Evolutionary conservation across 2,329 filamentous ascomycete species (phyloP).

Genomic region (Alternaria burnsii): DNA sequence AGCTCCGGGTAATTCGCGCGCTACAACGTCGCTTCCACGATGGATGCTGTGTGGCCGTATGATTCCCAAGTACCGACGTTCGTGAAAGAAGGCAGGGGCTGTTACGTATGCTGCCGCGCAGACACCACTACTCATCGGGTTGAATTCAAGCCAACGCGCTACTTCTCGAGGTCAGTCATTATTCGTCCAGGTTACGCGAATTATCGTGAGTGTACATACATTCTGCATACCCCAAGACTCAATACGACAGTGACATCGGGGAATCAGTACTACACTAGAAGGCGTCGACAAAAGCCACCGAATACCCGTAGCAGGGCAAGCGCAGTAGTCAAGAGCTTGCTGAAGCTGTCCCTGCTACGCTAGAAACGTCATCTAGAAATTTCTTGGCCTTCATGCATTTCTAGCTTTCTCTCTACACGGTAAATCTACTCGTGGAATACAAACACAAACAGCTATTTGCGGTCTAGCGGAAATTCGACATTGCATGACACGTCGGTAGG

Average conservation of each 20-base stretch:
- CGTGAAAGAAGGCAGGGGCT: not conserved
- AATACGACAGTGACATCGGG: not conserved
- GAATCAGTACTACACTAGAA: not conserved
- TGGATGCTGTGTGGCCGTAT: not conserved
- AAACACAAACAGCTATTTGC: conserved; percentile 9
- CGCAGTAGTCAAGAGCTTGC: not conserved
- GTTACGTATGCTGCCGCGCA: not conserved
- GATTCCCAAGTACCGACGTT: not conserved
- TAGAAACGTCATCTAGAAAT: not conserved
- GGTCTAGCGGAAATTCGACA: conserved; percentile 17
- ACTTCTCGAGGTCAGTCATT: not conserved
- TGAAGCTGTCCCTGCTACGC: not conserved
- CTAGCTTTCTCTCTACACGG: conserved; percentile 1
- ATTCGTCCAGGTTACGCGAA: not conserved
- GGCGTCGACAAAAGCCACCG: not conserved
- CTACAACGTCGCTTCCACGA: conserved; percentile 3
- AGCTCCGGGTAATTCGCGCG: conserved; percentile 6
- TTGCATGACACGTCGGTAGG: conserved; percentile 19
- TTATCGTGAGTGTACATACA: not conserved
- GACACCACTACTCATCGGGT: not conserved
- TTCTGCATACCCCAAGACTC: not conserved
- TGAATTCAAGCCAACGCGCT: not conserved
- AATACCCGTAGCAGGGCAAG: not conserved
- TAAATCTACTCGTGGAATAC: conserved; percentile 15
- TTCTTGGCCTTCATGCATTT: not conserved